Evolutionary conservation across 352 stramenopile genomes (phyloP).

Genomic region (Thraustochytrium striatum): DNA sequence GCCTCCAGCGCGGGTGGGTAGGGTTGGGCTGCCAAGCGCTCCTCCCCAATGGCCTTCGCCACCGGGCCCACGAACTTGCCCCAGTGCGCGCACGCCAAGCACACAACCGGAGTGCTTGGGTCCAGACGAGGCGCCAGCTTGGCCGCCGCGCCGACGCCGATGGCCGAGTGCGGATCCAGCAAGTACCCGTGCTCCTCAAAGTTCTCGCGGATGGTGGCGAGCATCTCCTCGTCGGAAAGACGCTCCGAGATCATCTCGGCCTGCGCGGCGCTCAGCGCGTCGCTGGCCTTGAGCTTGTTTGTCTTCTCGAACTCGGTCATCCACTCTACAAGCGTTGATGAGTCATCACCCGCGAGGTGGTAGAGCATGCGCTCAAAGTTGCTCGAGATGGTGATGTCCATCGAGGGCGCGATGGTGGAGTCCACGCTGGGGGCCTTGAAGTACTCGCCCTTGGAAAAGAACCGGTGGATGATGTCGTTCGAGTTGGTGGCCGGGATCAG

Average conservation of each 20-base stretch:
- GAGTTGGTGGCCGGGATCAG: slow-evolving; percentile 87
- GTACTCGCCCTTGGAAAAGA: slow-evolving; percentile 95
- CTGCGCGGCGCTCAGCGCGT: slow-evolving; percentile 80
- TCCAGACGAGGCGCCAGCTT: slow-evolving; percentile 66
- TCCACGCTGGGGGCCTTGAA: slow-evolving; percentile 60
- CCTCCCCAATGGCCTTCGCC: slow-evolving; percentile 72
- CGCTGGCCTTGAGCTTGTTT: slow-evolving; percentile 82
- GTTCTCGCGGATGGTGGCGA: slow-evolving; percentile 84
- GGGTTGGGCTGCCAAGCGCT: slow-evolving; percentile 58
- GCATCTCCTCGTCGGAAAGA: slow-evolving; percentile 75
- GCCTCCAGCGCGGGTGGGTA: slow-evolving; percentile 47
- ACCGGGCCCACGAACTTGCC: slow-evolving; percentile 94
- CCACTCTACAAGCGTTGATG: slow-evolving; percentile 49
- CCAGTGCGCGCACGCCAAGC: slow-evolving; percentile 92
- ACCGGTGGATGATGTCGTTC: slow-evolving; percentile 97
- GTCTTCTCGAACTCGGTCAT: slow-evolving; percentile 86
- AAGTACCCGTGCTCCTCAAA: slow-evolving; percentile 85
- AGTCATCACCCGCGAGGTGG: slow-evolving; percentile 86
- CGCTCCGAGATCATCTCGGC: slow-evolving; percentile 85
- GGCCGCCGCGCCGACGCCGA: slow-evolving; percentile 84
- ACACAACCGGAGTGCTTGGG: slow-evolving; percentile 72
- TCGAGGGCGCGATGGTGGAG: slow-evolving; percentile 83
- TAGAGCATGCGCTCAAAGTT: slow-evolving; percentile 99
- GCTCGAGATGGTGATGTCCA: slow-evolving; percentile 98
- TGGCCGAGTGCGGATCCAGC: slow-evolving; percentile 92